Evolutionary conservation across 2,329 filamentous ascomycete species (phyloP).

Genomic region (Fusarium sp.): DNA sequence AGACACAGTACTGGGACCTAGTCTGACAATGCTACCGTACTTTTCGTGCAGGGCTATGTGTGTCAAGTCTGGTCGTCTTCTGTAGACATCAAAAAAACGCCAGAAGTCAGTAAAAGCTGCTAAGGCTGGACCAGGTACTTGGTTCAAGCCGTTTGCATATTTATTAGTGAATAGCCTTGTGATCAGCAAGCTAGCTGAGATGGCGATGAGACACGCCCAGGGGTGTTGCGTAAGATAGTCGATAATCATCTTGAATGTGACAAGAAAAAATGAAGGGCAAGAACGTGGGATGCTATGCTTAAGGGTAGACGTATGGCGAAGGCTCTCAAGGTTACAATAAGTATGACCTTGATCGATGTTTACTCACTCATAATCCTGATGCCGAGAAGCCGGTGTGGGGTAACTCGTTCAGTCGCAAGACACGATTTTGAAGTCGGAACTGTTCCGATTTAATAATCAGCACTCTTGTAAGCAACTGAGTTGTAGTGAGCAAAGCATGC

Average conservation of each 20-base stretch:
- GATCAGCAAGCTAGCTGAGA: fast-evolving
- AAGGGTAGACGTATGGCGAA: too few species aligned
- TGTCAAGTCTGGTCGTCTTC: constrained; percentile 22
- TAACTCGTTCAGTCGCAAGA: too few species aligned
- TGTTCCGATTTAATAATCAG: too few species aligned
- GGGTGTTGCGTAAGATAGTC: not conserved
- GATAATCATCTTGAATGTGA: not conserved
- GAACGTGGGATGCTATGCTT: too few species aligned
- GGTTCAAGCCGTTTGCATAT: constrained; percentile 17
- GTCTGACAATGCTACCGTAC: constrained; percentile 20
- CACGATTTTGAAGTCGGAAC: too few species aligned
- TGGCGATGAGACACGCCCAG: not conserved
- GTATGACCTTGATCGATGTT: too few species aligned
- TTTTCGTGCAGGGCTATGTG: constrained; percentile 29
- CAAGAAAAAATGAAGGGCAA: too few species aligned
- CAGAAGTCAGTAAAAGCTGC: constrained; percentile 21
- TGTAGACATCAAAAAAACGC: constrained; percentile 25
- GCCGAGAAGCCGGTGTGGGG: too few species aligned
- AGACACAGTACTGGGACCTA: constrained; percentile 19
- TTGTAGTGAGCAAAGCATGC: too few species aligned
- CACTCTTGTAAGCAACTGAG: too few species aligned
- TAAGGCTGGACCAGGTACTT: constrained; percentile 15
- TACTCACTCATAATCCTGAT: too few species aligned
- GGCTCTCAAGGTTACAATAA: too few species aligned
- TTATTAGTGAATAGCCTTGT: constrained; percentile 15